Conservation (phyloP, 129 eudicot species). For the Gnaphalium uliginosum region DNA sequence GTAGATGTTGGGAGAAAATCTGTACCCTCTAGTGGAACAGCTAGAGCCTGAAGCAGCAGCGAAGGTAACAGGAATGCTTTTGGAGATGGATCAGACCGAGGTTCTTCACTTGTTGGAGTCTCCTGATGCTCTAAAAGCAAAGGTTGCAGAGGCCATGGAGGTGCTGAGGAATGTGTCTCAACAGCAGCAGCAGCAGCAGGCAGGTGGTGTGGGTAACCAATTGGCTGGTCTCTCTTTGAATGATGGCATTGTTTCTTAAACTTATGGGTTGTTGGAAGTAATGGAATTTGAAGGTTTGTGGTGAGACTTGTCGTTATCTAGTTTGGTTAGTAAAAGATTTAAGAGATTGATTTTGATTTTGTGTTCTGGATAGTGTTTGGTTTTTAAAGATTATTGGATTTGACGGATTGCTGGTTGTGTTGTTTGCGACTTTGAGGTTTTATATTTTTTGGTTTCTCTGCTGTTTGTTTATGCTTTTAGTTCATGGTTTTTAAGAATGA, state of each 20-base stretch:
- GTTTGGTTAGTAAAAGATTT: conserved; percentile 15
- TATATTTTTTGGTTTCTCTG: neutral
- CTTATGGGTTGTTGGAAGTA: neutral
- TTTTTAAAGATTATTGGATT: conserved; percentile 18
- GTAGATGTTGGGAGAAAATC: conserved; percentile 77
- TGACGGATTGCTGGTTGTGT: neutral
- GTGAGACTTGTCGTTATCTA: neutral
- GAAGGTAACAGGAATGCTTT: conserved; percentile 84
- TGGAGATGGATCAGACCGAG: conserved; percentile 79
- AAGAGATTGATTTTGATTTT: conserved; percentile 12
- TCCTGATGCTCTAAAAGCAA: conserved; percentile 67
- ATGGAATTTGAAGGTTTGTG: neutral
- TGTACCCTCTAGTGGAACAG: conserved; percentile 75
- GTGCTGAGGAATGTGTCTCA: conserved; percentile 62
- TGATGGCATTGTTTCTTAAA: conserved; percentile 40
- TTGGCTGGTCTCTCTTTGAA: conserved; percentile 49
- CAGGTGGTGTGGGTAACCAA: conserved; percentile 48
- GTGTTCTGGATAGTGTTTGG: conserved; percentile 13
- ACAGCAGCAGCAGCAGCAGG: conserved; percentile 40
- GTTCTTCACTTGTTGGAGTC: conserved; percentile 74
- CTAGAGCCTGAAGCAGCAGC: conserved; percentile 72
- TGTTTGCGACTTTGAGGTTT: neutral
- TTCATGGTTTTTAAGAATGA: neutral
- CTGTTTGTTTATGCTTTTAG: neutral
- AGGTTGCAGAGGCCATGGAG: conserved; percentile 79